Conservation (phyloP, 2,329 filamentous ascomycete species). For the Fonsecaea pedrosoi region DNA sequence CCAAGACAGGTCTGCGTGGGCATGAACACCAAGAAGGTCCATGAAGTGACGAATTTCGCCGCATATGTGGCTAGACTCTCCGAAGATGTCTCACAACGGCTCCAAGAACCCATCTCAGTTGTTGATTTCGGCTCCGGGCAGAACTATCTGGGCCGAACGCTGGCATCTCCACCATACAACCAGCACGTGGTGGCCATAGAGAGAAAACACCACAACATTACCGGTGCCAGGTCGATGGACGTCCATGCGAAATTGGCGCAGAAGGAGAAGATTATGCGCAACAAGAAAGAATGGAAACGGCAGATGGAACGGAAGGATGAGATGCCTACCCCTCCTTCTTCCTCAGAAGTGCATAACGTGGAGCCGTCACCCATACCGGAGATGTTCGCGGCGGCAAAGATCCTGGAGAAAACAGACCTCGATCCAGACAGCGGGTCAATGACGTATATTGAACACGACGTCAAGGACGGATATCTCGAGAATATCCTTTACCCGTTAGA, state of each 20-base stretch:
- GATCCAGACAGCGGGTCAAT: constrained; percentile 43
- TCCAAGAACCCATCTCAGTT: constrained; percentile 68
- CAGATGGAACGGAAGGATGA: constrained; percentile 24
- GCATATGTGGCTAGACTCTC: constrained; percentile 77
- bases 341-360: constrained; percentile 13
- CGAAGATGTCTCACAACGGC: constrained; percentile 55
- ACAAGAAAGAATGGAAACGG: constrained; percentile 69
- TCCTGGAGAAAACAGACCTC: constrained; percentile 14
- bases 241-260: constrained; percentile 77
- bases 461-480: constrained; percentile 52
- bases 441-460: constrained; percentile 54
- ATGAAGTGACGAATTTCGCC: constrained; percentile 93
- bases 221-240: constrained; percentile 82
- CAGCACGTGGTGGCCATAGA: constrained; percentile 90
- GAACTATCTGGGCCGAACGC: constrained; percentile 88
- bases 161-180: constrained; percentile 86
- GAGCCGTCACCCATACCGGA: constrained; percentile 14
- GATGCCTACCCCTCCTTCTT: constrained; percentile 18
- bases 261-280: constrained; percentile 75
- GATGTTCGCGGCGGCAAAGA: constrained; percentile 7
- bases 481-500: constrained; percentile 42
- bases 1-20: constrained; percentile 78
- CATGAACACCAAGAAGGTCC: constrained; percentile 95
- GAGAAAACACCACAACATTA: constrained; percentile 83
- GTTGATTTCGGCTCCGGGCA: constrained; percentile 97